Evolutionary conservation across 1,284 basidiomycete species (phyloP).

Genomic region (Ustilago cynodontis): DNA sequence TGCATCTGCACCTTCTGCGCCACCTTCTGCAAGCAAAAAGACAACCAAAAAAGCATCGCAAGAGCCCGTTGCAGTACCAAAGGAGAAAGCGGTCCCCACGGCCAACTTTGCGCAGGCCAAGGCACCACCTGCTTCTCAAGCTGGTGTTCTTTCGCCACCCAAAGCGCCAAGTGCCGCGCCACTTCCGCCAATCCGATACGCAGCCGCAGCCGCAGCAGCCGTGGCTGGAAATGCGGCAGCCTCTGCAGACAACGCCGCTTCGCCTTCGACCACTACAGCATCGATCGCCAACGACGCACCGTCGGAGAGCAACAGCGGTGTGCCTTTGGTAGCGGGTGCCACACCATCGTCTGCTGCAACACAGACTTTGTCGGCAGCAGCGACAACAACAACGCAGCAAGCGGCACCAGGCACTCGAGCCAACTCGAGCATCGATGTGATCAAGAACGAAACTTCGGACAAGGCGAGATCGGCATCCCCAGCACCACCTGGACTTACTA

Average conservation of each 20-base stretch:
- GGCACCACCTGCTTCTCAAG: conserved; percentile 72
- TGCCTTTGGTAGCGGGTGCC: conserved; percentile 5
- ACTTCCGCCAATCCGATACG: conserved; percentile 83
- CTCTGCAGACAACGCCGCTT: conserved; percentile 25
- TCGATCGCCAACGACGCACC: conserved; percentile 26
- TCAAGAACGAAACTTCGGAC: conserved; percentile 23
- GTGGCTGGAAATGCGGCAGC: conserved; percentile 49
- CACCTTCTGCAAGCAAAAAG: conserved; percentile 45
- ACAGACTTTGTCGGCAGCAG: conserved; percentile 4
- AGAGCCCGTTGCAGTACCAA: conserved; percentile 47
- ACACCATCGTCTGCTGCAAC: conserved; percentile 23
- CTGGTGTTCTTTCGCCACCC: conserved; percentile 53
- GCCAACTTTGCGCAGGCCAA: conserved; percentile 77
- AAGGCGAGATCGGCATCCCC: conserved; percentile 45
- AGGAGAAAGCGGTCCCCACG: conserved; percentile 80
- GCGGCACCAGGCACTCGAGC: conserved; percentile 21
- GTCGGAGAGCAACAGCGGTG: conserved; percentile 13
- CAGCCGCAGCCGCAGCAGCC: conserved; percentile 89
- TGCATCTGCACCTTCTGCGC: conserved; percentile 13
- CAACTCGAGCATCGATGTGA: conserved; percentile 35
- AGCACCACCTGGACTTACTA: conserved; percentile 46
- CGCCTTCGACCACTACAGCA: conserved; percentile 36
- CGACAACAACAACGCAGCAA: conserved; percentile 17
- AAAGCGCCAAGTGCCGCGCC: conserved; percentile 61
- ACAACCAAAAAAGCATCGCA: conserved; percentile 51